Base-by-base conservation (phyloP, 305 asterid species). In the Fraxinus xanthoxyloides region DNA sequence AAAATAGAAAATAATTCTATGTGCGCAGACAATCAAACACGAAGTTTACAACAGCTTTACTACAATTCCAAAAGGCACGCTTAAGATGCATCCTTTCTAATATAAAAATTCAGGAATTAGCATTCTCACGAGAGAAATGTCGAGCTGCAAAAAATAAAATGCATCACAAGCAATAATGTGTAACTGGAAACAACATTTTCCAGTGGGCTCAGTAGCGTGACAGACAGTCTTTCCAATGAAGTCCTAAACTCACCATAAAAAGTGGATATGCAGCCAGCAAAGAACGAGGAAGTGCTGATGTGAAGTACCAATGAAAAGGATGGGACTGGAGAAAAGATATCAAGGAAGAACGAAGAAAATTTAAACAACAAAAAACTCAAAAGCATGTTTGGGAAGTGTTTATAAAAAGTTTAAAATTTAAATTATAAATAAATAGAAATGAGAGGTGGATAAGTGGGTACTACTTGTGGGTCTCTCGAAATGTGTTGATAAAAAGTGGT, bases 251-350 rank as follows among this genome's bases (percentile, higher is more conserved):
- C 89, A 97, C 99, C 96, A 93, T 73, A 86, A 92, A 93, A 80
- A 97, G 94, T 0, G 98, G 99, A 90, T 92, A 97, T 74, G 98
- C 93, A 81, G 89, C 92, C 85, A 97, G 89, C 88, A 97, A 88
- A 2, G 98, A 91, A 79, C 99, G 98, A 34, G 99, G 98, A 75
- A 97, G 97, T 65, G 99, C 99, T 76, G 99, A 97, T 74, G 98
- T 92, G 90, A 95, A 94, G 87, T 97, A 97, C 99, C 99, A 97
- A 86, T 93, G 93, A 80, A 92, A 92, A 78, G 97, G 87, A 85
- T 97, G 98, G 8, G 97, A 93, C 99, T 94, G 80, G 80, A 59
- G 85, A 82, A 74, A 63, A 23, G 61, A 65, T 79, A 84, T 87
- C 69, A 88, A 86, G 91, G 92, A 87, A 81, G 79, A 82, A 36